These are phyloP conservation scores for Pythium biforme DNA, from an alignment of 352 stramenopile species.

Conservation along the genomic window DNA sequence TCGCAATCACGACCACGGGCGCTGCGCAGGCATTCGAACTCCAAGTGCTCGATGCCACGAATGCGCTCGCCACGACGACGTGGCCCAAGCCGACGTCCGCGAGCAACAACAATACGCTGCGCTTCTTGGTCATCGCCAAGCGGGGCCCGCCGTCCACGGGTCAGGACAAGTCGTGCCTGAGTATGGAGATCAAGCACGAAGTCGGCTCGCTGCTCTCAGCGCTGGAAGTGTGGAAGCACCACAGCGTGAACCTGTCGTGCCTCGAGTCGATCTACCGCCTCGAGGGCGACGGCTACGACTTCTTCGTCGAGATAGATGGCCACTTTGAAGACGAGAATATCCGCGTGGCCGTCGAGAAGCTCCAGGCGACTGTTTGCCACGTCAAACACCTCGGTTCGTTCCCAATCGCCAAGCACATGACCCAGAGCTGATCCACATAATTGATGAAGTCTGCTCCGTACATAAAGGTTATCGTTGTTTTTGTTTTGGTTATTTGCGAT, in stretches of 20 bases:
- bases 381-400: slow-evolving; percentile 84
- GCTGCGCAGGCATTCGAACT: slow-evolving; percentile 43
- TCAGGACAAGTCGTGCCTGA: slow-evolving; percentile 81
- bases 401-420: slow-evolving; percentile 52
- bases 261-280: slow-evolving; percentile 86
- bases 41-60: slow-evolving; percentile 49
- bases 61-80: slow-evolving; percentile 47
- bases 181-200: slow-evolving; percentile 86
- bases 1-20: slow-evolving; percentile 57
- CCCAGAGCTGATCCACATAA: slow-evolving; percentile 33
- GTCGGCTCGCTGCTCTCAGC: slow-evolving; percentile 80
- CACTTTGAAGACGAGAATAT: slow-evolving; percentile 75
- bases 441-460: background rate
- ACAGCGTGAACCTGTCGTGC: slow-evolving; percentile 79
- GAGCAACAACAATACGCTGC: slow-evolving; percentile 51
- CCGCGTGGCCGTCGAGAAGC: slow-evolving; percentile 45
- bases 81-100: slow-evolving; percentile 29
- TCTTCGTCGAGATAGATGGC: slow-evolving; percentile 82
- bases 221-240: slow-evolving; percentile 80
- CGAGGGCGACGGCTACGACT: slow-evolving; percentile 74
- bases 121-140: slow-evolving; percentile 77
- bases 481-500: slow-evolving; percentile 22
- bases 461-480: background rate
- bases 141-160: slow-evolving; percentile 59
- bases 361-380: slow-evolving; percentile 49